Evolutionary conservation across 495 filamentous ascomycete genomes (phyloP), one percentile per base, ranked within the genome.

Genomic region (Alectoria sarmentosa): DNA sequence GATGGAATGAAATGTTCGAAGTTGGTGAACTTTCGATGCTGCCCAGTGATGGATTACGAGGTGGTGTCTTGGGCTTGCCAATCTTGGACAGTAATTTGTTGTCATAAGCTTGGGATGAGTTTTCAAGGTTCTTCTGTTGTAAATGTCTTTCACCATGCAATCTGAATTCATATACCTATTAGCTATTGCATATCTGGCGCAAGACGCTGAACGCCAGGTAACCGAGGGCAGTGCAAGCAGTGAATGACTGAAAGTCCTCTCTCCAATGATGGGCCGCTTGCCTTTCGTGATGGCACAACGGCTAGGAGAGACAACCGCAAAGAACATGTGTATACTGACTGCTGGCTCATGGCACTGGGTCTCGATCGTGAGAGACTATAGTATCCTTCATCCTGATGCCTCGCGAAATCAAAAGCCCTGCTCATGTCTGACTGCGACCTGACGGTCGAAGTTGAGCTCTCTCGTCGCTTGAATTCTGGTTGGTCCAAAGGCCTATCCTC

Each of bases 51-150:
- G 84, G 82, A 38, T 76, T 76, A 71, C 86, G 76, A 68, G 85
- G 80, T 44, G 82, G 67, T 67, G 85, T 83, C 72, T 84, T 78
- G 62, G 81, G 72, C 75, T 85, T 82, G 76, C 89, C 78, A 78
- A 85, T 86, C 71, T 89, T 92, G 55, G 89, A 90, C 34, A 94
- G 75, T 60, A 93, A 76, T 64, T 88, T 86, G 71, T 87, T 87
- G 69, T 95, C 91, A 70, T 94, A 94, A 36, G 84, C 84, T 68
- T 89, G 84, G 21, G 83, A 87, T 11, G 82, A 84, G 64, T 80
- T 84, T 71, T 83, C 80, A 41, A 86, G 75, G 60, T 83, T 79
- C 54, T 79, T 73, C 65, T 81, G 77, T 57, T 82, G 85, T 48
- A 86, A 76, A 55, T 84, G 80, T 52, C 74, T 77, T 71, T 87